A percentile compares a stretch with the other conserved stretches of the same genome.
phyloP scores from a whole-genome alignment of 305 asterid species.

The Fraxinus sp. region DNA sequence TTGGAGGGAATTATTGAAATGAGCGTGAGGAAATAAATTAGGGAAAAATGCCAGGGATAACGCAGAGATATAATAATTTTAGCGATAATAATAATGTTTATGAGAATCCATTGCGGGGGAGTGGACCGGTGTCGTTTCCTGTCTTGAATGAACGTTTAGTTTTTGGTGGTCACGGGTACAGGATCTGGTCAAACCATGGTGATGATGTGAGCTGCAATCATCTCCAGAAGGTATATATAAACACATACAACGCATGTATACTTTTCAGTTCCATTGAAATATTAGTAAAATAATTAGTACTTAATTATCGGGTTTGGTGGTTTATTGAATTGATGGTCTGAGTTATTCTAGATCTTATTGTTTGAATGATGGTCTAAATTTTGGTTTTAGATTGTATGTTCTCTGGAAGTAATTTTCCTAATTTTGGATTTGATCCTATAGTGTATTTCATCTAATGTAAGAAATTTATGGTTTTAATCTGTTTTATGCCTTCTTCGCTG shows the following conservation, averaged over 20 bases:
- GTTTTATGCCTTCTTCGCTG: conserved; percentile 2
- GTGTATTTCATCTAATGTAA: conserved; percentile 3
- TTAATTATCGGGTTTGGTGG: conserved; percentile 22
- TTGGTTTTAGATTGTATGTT: conserved; percentile 16
- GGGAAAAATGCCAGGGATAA: conserved; percentile 52
- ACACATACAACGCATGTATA: background rate
- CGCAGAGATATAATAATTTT: conserved; percentile 19
- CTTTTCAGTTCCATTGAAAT: conserved; percentile 15
- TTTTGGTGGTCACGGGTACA: conserved; percentile 38
- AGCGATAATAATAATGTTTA: conserved; percentile 29
- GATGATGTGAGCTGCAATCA: conserved; percentile 67
- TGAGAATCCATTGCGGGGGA: conserved; percentile 36
- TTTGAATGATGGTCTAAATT: conserved; percentile 13
- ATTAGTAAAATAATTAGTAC: background rate
- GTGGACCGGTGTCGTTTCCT: conserved; percentile 42
- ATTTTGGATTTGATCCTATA: conserved; percentile 21
- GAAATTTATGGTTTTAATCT: background rate
- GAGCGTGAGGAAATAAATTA: conserved; percentile 31
- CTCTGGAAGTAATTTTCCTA: conserved; percentile 13
- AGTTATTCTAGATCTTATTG: conserved; percentile 26
- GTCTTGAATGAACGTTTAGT: conserved; percentile 39
- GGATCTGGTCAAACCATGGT: conserved; percentile 76
- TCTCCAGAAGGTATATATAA: conserved; percentile 77
- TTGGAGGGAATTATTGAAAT: conserved; percentile 28
- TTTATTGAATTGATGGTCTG: conserved; percentile 18